Percentiles rank a stretch among this genome's conserved stretches.
These are phyloP conservation scores for Xylaria digitata DNA, from an alignment of 2,329 filamentous ascomycete genomes.

Conservation along the genomic window DNA sequence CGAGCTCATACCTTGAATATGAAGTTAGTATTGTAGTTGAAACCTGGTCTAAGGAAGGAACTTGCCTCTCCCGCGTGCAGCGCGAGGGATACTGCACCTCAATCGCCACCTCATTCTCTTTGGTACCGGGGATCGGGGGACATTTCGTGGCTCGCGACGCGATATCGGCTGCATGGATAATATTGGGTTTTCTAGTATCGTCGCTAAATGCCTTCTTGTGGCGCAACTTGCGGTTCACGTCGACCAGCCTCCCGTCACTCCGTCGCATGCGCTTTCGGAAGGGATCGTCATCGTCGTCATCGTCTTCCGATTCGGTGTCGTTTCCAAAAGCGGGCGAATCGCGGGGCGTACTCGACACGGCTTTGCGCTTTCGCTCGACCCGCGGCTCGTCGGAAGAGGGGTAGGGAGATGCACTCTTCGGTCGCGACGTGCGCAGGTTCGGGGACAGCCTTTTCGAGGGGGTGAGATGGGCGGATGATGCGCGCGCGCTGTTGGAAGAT, in stretches of 20 bases:
- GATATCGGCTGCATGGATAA: conserved; percentile 70
- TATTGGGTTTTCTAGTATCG: conserved; percentile 55
- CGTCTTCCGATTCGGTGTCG: conserved; percentile 62
- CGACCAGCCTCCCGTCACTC: conserved; percentile 56
- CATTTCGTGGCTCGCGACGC: conserved; percentile 64
- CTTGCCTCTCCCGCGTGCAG: conserved; percentile 74
- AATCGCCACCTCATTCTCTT: conserved; percentile 67
- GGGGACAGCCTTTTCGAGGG: conserved; percentile 55
- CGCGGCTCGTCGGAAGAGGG: conserved; percentile 50
- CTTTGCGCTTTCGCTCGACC: conserved; percentile 61
- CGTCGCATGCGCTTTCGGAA: conserved; percentile 64
- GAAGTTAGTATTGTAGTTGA: conserved; percentile 30
- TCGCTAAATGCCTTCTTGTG: conserved; percentile 60
- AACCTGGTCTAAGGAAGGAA: conserved; percentile 19
- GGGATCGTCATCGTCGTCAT: conserved; percentile 64
- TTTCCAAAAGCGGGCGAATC: conserved; percentile 62
- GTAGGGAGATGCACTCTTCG: conserved; percentile 56
- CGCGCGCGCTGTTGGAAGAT: conserved; percentile 38
- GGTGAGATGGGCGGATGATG: conserved; percentile 43
- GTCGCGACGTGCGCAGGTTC: conserved; percentile 52
- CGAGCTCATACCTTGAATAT: conserved; percentile 72
- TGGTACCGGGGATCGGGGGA: conserved; percentile 61
- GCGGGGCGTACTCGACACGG: conserved; percentile 49
- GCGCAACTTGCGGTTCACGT: conserved; percentile 60
- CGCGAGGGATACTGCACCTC: conserved; percentile 86